phyloP scores from a whole-genome alignment of 768 basidiomycete genomes.

The Tremella fuciformis region DNA sequence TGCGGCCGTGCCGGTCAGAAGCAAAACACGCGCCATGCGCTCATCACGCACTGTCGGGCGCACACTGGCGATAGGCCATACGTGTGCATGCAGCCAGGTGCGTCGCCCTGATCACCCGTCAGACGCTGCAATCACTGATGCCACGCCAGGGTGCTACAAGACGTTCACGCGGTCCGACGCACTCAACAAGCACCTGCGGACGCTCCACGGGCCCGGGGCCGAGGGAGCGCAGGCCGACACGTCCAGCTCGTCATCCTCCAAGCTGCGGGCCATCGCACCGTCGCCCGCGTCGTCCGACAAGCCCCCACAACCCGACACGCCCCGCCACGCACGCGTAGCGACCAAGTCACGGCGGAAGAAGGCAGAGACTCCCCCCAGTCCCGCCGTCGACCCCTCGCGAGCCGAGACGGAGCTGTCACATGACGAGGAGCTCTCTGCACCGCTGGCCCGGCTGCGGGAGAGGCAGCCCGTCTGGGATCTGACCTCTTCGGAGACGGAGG shows the following conservation, averaged over 20 bases:
- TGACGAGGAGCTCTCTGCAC: conserved; percentile 15
- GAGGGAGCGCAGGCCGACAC: conserved; percentile 57
- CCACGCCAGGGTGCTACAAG: conserved; percentile 76
- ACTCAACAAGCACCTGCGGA: conserved; percentile 80
- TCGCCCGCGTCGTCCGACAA: not conserved
- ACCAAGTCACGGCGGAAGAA: not conserved
- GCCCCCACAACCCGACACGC: not conserved
- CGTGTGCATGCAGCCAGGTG: conserved; percentile 74
- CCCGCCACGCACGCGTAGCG: not conserved
- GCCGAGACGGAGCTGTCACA: not conserved
- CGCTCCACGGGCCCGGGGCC: conserved; percentile 75
- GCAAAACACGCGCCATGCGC: conserved; percentile 83
- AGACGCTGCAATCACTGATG: not conserved
- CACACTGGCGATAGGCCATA: conserved; percentile 96
- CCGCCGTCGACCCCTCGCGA: not conserved
- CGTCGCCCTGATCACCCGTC: too few species aligned
- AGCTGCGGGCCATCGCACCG: not conserved
- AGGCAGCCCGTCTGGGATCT: conserved; percentile 50
- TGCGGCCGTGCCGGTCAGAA: conserved; percentile 75
- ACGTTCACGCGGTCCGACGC: conserved; percentile 94
- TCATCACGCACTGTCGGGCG: conserved; percentile 83
- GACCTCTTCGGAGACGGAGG: not conserved
- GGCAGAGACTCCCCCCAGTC: not conserved
- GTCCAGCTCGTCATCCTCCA: not conserved
- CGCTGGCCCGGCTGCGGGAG: conserved; percentile 60